A percentile compares a stretch with the other conserved stretches of the same genome.
These are phyloP conservation scores for Aphanomyces invadans DNA, from an alignment of 352 stramenopile species.

Conservation along the genomic window DNA sequence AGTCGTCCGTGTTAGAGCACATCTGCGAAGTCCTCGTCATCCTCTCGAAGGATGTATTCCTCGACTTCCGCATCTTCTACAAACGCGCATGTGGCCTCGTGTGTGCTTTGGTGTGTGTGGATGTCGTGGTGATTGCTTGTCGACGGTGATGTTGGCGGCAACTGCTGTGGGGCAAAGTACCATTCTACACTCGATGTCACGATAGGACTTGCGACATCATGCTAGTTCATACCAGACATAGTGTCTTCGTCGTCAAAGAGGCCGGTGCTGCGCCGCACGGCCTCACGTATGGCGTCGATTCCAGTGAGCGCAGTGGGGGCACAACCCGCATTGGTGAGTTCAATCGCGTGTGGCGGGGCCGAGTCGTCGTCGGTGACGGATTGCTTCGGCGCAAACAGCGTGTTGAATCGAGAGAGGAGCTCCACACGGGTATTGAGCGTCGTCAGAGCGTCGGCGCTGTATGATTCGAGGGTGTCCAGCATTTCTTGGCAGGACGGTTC, in stretches of 20 bases:
- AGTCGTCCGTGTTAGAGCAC: no score
- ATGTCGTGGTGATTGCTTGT: background rate
- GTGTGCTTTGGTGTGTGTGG: background rate
- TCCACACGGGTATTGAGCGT: conserved; percentile 11
- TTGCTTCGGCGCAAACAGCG: conserved; percentile 15
- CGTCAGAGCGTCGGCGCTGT: conserved; percentile 11
- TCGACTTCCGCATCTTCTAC: conserved; percentile 4
- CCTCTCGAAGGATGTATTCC: background rate
- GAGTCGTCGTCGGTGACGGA: background rate
- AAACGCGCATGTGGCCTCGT: background rate
- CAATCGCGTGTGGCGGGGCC: background rate
- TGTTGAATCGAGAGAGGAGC: conserved; percentile 17
- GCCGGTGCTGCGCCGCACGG: conserved; percentile 30
- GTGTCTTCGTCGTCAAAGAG: conserved; percentile 29
- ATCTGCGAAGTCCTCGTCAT: conserved; percentile 20
- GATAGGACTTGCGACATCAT: background rate
- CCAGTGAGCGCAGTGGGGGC: conserved; percentile 26
- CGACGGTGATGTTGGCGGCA: background rate
- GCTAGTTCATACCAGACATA: background rate
- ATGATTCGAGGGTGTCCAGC: background rate
- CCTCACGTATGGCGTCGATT: conserved; percentile 30
- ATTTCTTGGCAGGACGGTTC: background rate
- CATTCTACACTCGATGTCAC: conserved; percentile 23
- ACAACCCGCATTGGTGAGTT: background rate
- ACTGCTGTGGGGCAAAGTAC: conserved; percentile 5